Evolutionary conservation across 805 yeast genomes (phyloP), one percentile per base, ranked within the genome.

Genomic region (Nakazawaea pomicola): DNA sequence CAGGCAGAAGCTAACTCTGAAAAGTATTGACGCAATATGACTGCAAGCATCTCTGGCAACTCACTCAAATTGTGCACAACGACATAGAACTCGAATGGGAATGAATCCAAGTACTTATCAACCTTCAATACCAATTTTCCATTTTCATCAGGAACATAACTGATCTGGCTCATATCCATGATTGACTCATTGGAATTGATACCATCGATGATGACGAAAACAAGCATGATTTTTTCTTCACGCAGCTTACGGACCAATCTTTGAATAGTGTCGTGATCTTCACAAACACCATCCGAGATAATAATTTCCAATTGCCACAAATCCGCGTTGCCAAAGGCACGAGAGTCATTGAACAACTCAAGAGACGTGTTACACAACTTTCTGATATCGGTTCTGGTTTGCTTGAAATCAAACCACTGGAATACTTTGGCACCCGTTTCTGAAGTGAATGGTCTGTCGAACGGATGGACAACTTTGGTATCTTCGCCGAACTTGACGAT

Each of bases 51-150:
- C 55, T 82, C 86, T 12, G 99, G 99, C 29, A 93, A 70, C 62
- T 91, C 98, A 36, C 73, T 73, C 50, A 95, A 84, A 55, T 91
- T 80, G 51, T 85, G 80, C 19, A 93, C 97, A 50, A 95, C 91
- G 45, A 91, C 96, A 57, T 91, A 93, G 58, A 84, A 93, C 57
- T 93, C 98, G 62, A 93, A 93, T 52, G 99, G 98, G 80, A 93
- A 93, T 21, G 85, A 75, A 52, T 91, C 96, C 60, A 93, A 72
- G 55, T 93, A 93, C 51, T 81, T 85, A 45, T 78, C 81, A 45
- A 93, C 93, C 56, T 82, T 73, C 48, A 95, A 66, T 33, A 75
- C 74, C 78, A 78, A 72, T 43, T 73, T 74, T 3, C 97, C 97
- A 38, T 68, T 65, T 11, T 62, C 68, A 56, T 83, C 91, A 3